A percentile compares a stretch with the other conserved stretches of the same genome.
These are phyloP conservation scores for Schwanniomyces sp. DNA, from an alignment of 805 yeast species.

Conservation along the genomic window DNA sequence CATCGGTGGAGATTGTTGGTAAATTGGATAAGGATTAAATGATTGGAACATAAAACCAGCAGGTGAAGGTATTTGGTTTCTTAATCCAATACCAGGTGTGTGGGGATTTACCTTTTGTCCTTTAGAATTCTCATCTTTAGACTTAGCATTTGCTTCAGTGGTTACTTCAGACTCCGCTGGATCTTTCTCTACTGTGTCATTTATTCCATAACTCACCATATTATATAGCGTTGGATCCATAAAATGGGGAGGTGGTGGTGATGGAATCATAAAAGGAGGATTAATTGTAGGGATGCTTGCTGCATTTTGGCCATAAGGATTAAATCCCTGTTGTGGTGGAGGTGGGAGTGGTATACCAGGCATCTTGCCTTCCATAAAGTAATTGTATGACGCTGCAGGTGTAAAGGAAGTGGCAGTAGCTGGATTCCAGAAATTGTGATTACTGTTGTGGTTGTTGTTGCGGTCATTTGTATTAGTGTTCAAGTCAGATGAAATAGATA, in stretches of 20 bases:
- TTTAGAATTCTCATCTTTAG: background rate
- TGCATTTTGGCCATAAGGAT: slow-evolving; percentile 32
- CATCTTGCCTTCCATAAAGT: slow-evolving; percentile 25
- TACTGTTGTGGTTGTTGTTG: slow-evolving; percentile 7
- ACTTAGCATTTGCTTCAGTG: background rate
- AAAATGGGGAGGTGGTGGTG: slow-evolving; percentile 33
- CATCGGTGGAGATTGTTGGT: slow-evolving; percentile 25
- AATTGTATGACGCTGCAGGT: slow-evolving; percentile 34
- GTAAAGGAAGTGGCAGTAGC: slow-evolving; percentile 62
- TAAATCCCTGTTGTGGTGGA: slow-evolving; percentile 19
- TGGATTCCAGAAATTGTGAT: slow-evolving; percentile 61
- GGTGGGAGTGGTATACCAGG: slow-evolving; percentile 22
- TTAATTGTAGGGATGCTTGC: slow-evolving; percentile 32
- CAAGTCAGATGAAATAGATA: slow-evolving; percentile 30
- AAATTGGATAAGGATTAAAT: slow-evolving; percentile 47
- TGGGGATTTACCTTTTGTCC: slow-evolving; percentile 5
- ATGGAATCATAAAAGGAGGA: slow-evolving; percentile 37
- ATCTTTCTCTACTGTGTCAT: slow-evolving; percentile 2
- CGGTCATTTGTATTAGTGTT: slow-evolving; percentile 9
- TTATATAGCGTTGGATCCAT: slow-evolving; percentile 37
- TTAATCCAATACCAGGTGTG: slow-evolving; percentile 31
- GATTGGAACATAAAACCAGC: slow-evolving; percentile 51
- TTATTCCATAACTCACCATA: slow-evolving; percentile 24
- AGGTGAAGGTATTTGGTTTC: slow-evolving; percentile 30
- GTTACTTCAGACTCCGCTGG: slow-evolving; percentile 4